Conservation (phyloP, 2,329 filamentous ascomycete genomes). For the Talaromyces atroroseus region DNA sequence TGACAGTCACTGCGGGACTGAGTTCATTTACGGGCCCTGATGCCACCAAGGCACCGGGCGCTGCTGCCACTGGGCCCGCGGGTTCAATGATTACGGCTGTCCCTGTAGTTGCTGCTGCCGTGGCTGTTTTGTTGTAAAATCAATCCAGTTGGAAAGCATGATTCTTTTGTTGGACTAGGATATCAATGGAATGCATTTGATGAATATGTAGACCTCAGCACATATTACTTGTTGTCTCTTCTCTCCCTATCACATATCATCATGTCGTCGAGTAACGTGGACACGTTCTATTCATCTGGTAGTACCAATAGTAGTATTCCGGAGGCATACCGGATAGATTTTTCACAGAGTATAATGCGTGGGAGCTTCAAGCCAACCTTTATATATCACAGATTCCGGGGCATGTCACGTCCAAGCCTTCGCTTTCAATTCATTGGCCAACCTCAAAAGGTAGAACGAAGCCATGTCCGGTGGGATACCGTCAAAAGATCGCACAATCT, state of each 20-base stretch:
- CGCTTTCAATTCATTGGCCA: conserved; percentile 61
- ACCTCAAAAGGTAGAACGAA: conserved; percentile 68
- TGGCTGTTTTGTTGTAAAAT: conserved; percentile 16
- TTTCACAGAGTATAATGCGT: no score
- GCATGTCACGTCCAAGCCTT: conserved; percentile 20
- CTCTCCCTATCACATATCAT: neutral
- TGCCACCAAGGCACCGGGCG: conserved; percentile 19
- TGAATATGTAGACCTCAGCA: no score
- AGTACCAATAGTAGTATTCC: no score
- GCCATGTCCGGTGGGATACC: conserved; percentile 60
- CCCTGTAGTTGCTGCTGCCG: conserved; percentile 21
- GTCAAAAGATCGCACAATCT: conserved; percentile 47
- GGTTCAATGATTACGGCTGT: conserved; percentile 20
- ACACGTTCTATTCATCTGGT: neutral
- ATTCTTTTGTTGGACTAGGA: no score
- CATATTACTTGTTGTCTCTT: neutral
- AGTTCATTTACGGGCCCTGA: conserved; percentile 16
- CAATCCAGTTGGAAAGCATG: neutral
- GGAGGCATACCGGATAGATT: no score
- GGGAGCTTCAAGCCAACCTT: no score
- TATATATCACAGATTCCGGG: neutral
- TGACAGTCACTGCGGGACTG: conserved; percentile 21
- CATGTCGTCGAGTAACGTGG: no score
- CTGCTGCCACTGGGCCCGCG: conserved; percentile 14
- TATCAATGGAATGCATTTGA: no score